A percentile compares a stretch with the other conserved stretches of the same genome.
These are phyloP conservation scores for Alternaria dauci DNA, from an alignment of 2,329 filamentous ascomycete species.

Conservation along the genomic window DNA sequence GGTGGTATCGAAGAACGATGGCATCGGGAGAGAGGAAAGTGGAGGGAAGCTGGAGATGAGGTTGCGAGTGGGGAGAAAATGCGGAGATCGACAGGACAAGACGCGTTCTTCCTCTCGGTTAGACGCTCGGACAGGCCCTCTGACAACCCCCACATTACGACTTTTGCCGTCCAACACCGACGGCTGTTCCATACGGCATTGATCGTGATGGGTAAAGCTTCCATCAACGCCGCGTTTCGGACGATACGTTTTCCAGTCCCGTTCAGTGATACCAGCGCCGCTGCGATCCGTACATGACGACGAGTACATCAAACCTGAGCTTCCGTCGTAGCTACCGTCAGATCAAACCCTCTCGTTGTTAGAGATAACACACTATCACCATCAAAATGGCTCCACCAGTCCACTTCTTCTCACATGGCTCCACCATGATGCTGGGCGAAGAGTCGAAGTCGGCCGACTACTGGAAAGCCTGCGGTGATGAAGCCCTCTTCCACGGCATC, in stretches of 20 bases:
- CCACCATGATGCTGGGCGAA: slow-evolving; percentile 76
- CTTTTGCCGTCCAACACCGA: neutral
- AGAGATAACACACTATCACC: neutral
- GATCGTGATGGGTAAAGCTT: slow-evolving; percentile 4
- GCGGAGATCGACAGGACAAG: slow-evolving; percentile 13
- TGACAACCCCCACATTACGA: slow-evolving; percentile 27
- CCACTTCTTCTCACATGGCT: slow-evolving; percentile 75
- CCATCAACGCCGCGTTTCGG: neutral
- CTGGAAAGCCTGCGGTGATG: slow-evolving; percentile 72
- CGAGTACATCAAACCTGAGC: neutral
- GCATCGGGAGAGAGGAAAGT: slow-evolving; percentile 32
- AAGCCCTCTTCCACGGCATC: slow-evolving; percentile 66
- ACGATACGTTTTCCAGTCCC: neutral
- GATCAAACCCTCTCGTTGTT: neutral
- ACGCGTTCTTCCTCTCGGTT: neutral
- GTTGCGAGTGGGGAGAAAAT: slow-evolving; percentile 22
- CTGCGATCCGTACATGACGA: neutral
- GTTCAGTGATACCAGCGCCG: neutral
- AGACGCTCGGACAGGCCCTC: neutral
- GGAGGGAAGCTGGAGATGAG: slow-evolving; percentile 34
- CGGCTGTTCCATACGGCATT: neutral
- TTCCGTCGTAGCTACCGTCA: neutral
- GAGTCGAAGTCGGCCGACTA: slow-evolving; percentile 68
- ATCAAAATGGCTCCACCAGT: slow-evolving; percentile 60
- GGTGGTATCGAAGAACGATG: slow-evolving; percentile 17